These are phyloP conservation scores for Nitzschia putrida DNA, from an alignment of 108 stramenopile genomes.

Conservation along the genomic window DNA sequence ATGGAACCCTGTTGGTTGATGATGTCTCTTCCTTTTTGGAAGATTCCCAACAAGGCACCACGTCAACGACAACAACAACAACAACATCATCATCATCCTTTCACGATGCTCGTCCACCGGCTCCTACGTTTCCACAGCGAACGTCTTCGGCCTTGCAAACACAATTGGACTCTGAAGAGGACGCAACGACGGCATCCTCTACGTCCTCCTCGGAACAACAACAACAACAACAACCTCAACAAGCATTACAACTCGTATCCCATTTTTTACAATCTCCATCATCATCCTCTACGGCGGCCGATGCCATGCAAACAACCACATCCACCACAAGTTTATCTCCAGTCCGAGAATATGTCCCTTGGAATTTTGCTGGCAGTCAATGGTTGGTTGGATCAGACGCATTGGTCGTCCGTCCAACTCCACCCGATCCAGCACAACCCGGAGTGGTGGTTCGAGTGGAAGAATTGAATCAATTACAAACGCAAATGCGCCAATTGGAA, in stretches of 20 bases:
- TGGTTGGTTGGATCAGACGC: slow-evolving; percentile 79
- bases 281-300: slow-evolving; percentile 3
- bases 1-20: slow-evolving; percentile 76
- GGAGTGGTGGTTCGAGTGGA: slow-evolving; percentile 60
- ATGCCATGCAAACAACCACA: not conserved
- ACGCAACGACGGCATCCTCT: too few relatives aligned
- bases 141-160: too few relatives aligned
- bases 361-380: slow-evolving; percentile 79
- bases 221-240: not conserved
- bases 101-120: too few relatives aligned
- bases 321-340: slow-evolving; percentile 31
- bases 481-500: slow-evolving; percentile 29
- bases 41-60: slow-evolving; percentile 7
- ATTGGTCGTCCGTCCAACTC: slow-evolving; percentile 31
- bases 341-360: slow-evolving; percentile 61
- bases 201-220: too few relatives aligned
- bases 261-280: not conserved
- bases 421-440: not conserved
- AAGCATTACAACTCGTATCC: too few relatives aligned
- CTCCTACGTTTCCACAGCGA: slow-evolving; percentile 13
- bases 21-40: slow-evolving; percentile 30
- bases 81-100: not conserved
- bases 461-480: slow-evolving; percentile 48
- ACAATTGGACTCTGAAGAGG: too few relatives aligned
- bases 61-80: not conserved